Evolutionary conservation across 2,329 filamentous ascomycete genomes (phyloP).

Genomic region (Calonectria hawksworthii): DNA sequence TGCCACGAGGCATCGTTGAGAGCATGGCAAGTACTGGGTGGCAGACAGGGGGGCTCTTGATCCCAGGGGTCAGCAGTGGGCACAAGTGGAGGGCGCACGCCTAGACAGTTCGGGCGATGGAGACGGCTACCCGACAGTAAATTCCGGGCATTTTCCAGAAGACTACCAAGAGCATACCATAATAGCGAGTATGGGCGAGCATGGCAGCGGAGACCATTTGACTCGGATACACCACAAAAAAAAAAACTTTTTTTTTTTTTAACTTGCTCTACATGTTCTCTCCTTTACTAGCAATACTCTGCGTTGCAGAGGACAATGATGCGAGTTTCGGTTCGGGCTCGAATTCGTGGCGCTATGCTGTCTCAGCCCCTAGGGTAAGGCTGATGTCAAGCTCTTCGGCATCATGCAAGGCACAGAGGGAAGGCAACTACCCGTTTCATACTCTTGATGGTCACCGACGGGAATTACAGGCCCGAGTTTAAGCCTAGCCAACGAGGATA

Average conservation of each 20-base stretch:
- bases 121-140: slow-evolving; percentile 30
- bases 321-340: slow-evolving; percentile 7
- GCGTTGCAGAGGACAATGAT: not conserved
- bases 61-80: slow-evolving; percentile 40
- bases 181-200: slow-evolving; percentile 17
- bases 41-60: slow-evolving; percentile 39
- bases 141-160: slow-evolving; percentile 34
- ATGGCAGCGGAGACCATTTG: slow-evolving; percentile 33
- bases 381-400: slow-evolving; percentile 24
- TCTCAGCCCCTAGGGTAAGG: slow-evolving; percentile 30
- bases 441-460: not conserved
- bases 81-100: slow-evolving; percentile 26
- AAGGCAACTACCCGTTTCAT: slow-evolving; percentile 1
- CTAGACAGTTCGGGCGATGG: slow-evolving; percentile 31
- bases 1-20: slow-evolving; percentile 21
- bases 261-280: not conserved
- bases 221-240: slow-evolving; percentile 25
- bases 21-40: slow-evolving; percentile 32
- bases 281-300: slow-evolving; percentile 7
- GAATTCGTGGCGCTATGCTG: slow-evolving; percentile 28
- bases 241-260: not conserved
- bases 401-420: slow-evolving; percentile 30
- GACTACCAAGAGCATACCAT: slow-evolving; percentile 35
- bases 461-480: slow-evolving; percentile 21
- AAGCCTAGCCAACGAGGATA: slow-evolving; percentile 14